A percentile compares a stretch with the other conserved stretches of the same genome.
phyloP scores from a whole-genome alignment of 2,329 filamentous ascomycete species.

The Exophiala lecanii-corni region DNA sequence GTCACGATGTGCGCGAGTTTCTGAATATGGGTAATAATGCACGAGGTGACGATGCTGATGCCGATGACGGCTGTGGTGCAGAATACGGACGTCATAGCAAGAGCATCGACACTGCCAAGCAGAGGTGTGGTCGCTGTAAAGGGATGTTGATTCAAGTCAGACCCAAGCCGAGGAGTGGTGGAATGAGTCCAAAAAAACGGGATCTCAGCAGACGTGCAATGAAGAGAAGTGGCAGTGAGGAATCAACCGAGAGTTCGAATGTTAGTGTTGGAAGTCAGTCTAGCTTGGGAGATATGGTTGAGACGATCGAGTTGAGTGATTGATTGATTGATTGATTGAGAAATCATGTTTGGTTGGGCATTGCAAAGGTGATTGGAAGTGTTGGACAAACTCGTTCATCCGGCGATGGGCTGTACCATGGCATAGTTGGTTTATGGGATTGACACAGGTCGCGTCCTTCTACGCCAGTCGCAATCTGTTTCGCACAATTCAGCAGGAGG shows the following conservation, averaged over 20 bases:
- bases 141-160: constrained; percentile 68
- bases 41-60: constrained; percentile 12
- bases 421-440: too few species aligned
- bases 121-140: constrained; percentile 75
- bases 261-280: constrained; percentile 34
- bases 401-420: too few species aligned
- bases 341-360: too few species aligned
- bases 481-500: too few species aligned
- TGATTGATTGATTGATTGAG: too few species aligned
- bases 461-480: too few species aligned
- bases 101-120: constrained; percentile 68
- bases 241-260: constrained; percentile 43
- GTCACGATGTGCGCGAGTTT: constrained; percentile 13
- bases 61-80: constrained; percentile 51
- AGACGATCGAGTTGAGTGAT: constrained; percentile 22
- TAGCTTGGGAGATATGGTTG: constrained; percentile 15
- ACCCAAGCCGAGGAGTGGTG: constrained; percentile 62
- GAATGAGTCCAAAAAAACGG: constrained; percentile 18
- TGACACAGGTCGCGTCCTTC: too few species aligned
- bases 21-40: constrained; percentile 12
- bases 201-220: neutral
- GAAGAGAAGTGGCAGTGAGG: constrained; percentile 7
- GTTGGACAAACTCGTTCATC: too few species aligned
- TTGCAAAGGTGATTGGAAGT: too few species aligned
- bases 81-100: constrained; percentile 81